Percentiles rank a stretch among this genome's conserved stretches.
Evolutionary conservation across 257 asterid genomes (phyloP).

Genomic region (Nicotiana tabacum): DNA sequence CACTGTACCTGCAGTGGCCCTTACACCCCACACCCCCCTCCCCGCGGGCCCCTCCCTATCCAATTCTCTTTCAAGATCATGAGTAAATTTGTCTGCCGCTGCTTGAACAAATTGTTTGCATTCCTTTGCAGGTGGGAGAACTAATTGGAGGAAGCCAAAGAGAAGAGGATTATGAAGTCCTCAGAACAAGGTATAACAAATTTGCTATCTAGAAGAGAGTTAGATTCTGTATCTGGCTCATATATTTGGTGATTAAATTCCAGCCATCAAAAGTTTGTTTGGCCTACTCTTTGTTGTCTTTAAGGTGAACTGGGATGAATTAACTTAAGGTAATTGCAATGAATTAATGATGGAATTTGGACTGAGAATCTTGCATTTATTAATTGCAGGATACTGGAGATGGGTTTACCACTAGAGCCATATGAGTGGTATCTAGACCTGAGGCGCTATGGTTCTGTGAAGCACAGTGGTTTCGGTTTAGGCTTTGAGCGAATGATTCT

Average conservation of each 20-base stretch:
- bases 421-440: conserved; percentile 96
- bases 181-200: conserved; percentile 51
- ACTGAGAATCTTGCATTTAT: neutral
- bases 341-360: neutral
- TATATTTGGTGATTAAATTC: neutral
- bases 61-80: neutral
- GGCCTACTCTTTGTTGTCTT: neutral
- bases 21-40: neutral
- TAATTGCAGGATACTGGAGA: conserved; percentile 61
- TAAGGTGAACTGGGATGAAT: neutral
- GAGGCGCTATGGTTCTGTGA: conserved; percentile 75
- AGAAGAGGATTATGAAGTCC: conserved; percentile 85
- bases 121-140: conserved; percentile 74
- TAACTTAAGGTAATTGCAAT: neutral
- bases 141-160: conserved; percentile 99
- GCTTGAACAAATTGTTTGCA: neutral
- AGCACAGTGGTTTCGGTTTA: conserved; percentile 92
- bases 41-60: too few species aligned
- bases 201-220: neutral
- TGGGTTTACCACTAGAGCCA: conserved; percentile 77
- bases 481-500: conserved; percentile 96
- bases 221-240: neutral
- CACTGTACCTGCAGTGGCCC: neutral
- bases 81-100: neutral
- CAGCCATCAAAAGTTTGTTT: neutral